Evolutionary conservation across 768 basidiomycete genomes (phyloP).

Genomic region (Grammothele lineata): DNA sequence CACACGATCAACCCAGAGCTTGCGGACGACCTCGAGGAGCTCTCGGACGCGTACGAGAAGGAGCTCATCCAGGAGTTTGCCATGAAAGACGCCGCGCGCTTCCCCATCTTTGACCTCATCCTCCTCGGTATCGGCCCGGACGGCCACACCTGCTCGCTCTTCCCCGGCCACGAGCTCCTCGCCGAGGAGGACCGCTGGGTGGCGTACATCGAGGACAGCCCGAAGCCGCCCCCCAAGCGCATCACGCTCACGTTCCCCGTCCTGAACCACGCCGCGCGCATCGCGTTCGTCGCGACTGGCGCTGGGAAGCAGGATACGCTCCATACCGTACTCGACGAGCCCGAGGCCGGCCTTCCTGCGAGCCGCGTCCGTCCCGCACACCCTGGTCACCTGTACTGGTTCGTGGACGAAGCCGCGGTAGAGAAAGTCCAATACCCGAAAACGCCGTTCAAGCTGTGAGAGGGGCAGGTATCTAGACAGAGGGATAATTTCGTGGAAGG

Average conservation of each 20-base stretch:
- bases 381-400: conserved; percentile 92
- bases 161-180: conserved; percentile 88
- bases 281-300: conserved; percentile 88
- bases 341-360: conserved; percentile 77
- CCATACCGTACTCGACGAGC: conserved; percentile 68
- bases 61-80: conserved; percentile 89
- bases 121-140: conserved; percentile 96
- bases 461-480: background rate
- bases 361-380: conserved; percentile 72
- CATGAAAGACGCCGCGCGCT: conserved; percentile 87
- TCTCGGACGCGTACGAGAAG: conserved; percentile 76
- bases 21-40: conserved; percentile 73
- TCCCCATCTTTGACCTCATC: conserved; percentile 97
- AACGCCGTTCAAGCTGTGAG: conserved; percentile 54
- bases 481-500: background rate
- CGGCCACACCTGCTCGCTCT: conserved; percentile 97
- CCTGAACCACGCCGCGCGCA: conserved; percentile 81
- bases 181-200: conserved; percentile 92
- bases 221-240: conserved; percentile 86
- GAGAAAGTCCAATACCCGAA: conserved; percentile 53
- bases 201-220: conserved; percentile 87
- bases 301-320: conserved; percentile 78
- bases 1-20: conserved; percentile 73
- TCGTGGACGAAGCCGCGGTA: conserved; percentile 84
- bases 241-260: conserved; percentile 93